Evolutionary conservation across 495 filamentous ascomycete genomes (phyloP), one percentile per base, ranked within the genome.

Genomic region (Aspergillus indologenus): DNA sequence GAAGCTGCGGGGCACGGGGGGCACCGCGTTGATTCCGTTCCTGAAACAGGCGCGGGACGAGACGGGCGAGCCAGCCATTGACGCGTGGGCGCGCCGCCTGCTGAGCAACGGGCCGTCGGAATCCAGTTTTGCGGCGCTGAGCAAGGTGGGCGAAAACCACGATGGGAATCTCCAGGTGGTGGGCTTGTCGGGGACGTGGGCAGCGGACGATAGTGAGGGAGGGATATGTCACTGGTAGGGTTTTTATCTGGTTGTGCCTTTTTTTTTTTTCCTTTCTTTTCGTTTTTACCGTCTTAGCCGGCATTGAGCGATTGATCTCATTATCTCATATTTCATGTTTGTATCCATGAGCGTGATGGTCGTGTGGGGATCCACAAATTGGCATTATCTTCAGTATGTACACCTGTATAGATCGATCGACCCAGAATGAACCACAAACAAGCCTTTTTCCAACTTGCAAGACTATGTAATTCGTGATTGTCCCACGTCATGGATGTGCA

Each of bases 31-130:
- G 60, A 96, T 97, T 55, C 90, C 92, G 0, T 98, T 98, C 69
- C 76, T 98, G 53, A 96, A 96, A 68, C 93, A 98, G 71, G 92
- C 93, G 2, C 82, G 93, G 4, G 93, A 98, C 67, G 94, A 99
- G 78, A 98, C 93, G 0, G 89, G 91, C 44, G 94, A 98, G 71
- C 90, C 91, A 9, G 90, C 92, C 11, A 86, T 97, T 21, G 88
- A 93, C 62, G 80, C 84, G 2, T 96, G 91, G 92, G 87, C 90
- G 0, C 79, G 81, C 61, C 79, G 88, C 24, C 78, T 96, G 56
- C 83, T 95, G 69, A 89, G 81, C 55, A 84, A 81, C 52, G 78
- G 77, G 0, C 76, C 79, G 1, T 66, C 60, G 0, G 71, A 71
- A n/a, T 58, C 60, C 18, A 62, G 67, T 8, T 74, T 68, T 62